phyloP scores from a whole-genome alignment of 305 asterid species.

The Rubia occidens region DNA sequence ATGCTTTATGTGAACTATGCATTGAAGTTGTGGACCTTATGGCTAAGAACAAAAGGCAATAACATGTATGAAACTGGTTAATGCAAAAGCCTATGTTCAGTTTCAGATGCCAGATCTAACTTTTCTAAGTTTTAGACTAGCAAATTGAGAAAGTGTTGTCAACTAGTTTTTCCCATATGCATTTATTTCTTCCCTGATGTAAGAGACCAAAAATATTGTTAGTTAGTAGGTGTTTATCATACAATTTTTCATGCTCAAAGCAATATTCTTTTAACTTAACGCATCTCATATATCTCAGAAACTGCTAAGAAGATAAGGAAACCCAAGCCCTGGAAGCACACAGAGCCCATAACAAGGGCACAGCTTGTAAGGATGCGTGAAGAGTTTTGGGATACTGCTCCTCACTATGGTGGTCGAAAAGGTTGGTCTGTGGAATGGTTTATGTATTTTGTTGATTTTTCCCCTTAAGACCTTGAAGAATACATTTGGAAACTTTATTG shows the following conservation, averaged over 20 bases:
- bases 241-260: not conserved
- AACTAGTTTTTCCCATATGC: not conserved
- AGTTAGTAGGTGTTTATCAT: not conserved
- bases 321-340: constrained; percentile 87
- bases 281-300: constrained; percentile 25
- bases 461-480: not conserved
- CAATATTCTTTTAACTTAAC: not conserved
- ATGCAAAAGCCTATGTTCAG: not conserved
- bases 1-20: not conserved
- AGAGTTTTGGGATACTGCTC: constrained; percentile 94
- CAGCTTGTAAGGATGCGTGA: constrained; percentile 70
- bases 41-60: not conserved
- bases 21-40: not conserved
- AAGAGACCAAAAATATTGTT: not conserved
- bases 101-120: not conserved
- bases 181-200: not conserved
- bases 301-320: constrained; percentile 41
- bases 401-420: constrained; percentile 79
- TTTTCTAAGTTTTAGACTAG: not conserved
- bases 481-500: not conserved
- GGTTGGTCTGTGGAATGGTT: constrained; percentile 28
- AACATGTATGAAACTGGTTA: not conserved
- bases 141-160: not conserved
- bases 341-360: constrained; percentile 66
- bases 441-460: not conserved